Evolutionary conservation across 768 basidiomycete species (phyloP), one percentile per base, ranked within the genome.

Genomic region (Mycena haematopus): DNA sequence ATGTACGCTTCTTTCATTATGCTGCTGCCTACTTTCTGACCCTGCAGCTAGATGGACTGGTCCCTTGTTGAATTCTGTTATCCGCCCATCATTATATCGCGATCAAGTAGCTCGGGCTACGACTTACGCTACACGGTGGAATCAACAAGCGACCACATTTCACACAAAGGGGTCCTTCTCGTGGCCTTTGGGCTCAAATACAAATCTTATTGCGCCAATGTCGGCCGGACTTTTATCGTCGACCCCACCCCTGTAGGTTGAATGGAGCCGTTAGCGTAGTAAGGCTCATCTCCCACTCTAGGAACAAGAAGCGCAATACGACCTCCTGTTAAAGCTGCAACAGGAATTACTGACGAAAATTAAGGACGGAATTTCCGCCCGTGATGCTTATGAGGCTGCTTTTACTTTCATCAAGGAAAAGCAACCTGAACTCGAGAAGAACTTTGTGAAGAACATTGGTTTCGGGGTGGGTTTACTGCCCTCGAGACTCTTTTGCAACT

Each of bases 71-170:
- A 99, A 75, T 96, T 96, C 76, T 92, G 92, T 68, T 98, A 96
- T 75, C 86, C 92, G 2, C 95, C 96, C 2, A 96, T 98, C 73
- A 93, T 99, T 72, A 96, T 98, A 68, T 98, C 96, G 7, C 90
- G 90, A 44, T 91, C 93, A 9, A 90, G 90, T 36, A 85, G 82
- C 62, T 81, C 84, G 11, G 92, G 93, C 8, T 99, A 96, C 73
- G 96, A 99, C 73, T 80, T 99, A 51, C 87, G 89, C 61, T 89
- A 90, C 42, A 91, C 90, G 1, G 94, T 93, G 0, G 89, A 94
- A 73, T 95, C 96, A 7, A 89, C 93, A 22, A 79, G 85, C 27
- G 92, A 96, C 70, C 82, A 84, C 61, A 90, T 98, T 66, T 88
- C 92, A 52, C 86, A 92, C 77, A 89, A 91, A 69, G 96, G 96